Base-by-base conservation (phyloP, 306 rosid species). In the Castanea sativa region DNA sequence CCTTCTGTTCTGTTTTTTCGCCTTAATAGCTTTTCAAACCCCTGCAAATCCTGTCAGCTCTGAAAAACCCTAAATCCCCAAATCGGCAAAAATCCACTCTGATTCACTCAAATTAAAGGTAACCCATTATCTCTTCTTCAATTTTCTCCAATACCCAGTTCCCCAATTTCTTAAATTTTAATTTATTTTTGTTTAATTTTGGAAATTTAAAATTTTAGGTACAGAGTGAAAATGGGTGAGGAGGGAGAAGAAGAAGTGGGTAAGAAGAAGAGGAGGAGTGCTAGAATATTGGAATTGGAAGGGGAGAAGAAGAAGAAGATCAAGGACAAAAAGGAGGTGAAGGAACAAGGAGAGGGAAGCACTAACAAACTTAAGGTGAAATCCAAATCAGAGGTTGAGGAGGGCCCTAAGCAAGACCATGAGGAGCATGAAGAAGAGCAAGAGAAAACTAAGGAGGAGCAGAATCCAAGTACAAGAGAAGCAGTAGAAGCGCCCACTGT, bases 261-360 rank as follows among this genome's bases (percentile, higher is more conserved):
- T 3, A 68, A 49, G 8, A 68, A 35, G 72, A 68, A 68, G 72
- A 68, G 72, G 29, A 68, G 72, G 72, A 68, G 72, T 68, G 72
- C 72, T 25, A 23, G 72, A 12, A 68, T 68, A 68, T 68, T 68
- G 72, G 72, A 19, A n/a, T 68, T 68, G 72, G 72, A 35, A 9
- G 72, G 20, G 12, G 72, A 68, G 72, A 45, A 35, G 72, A 68
- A 68, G 72, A 19, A 68, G 72, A 68, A 68, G 52, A 68, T 10
- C 52, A 68, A 68, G 18, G 72, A 68, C 52, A 45, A 35, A 3
- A 9, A 68, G 45, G 53, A 68, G 15, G 72, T 10, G 53, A 49
- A 49, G 53, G 53, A 49, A 49, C 15, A 49, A 49, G 53, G 16
- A 49, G 53, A 49, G 53, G 53, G 1, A 49, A 49, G 53, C 53